Base-by-base conservation (phyloP, 495 filamentous ascomycete genomes). In the Achaetomiella virescens region DNA sequence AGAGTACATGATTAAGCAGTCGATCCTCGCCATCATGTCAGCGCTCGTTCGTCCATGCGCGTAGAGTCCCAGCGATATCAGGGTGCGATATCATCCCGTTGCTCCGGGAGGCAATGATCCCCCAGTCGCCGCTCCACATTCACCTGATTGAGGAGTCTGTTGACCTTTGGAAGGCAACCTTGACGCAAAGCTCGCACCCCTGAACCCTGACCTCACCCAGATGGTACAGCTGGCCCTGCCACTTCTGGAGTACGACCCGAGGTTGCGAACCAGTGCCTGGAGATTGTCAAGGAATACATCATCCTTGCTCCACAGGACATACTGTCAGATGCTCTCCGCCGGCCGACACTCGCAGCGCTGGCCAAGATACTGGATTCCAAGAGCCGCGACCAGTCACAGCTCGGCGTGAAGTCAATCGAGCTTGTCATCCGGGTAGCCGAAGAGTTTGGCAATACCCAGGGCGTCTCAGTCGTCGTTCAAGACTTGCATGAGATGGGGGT, bases 101-200 rank as follows among this genome's bases (percentile, higher is more conserved):
- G 25, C 87, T 97, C 36, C 70, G 78, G 42, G 85, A 83, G 54
- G 90, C 90, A 6, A 81, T 91, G 45, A 82, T 91, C 55, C 83
- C 86, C 4, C 82, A 80, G n/a, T 91, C 89, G 6, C 83, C 91
- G 29, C 82, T 85, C 27, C 82, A 88, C 58, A 67, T 95, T 7
- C 93, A 95, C 63, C 84, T 97, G 8, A 78, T 95, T 11, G 93
- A 97, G 55, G 93, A 98, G 62, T 88, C 90, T 0, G 75, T 98
- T 12, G 90, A 96, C 29, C 80, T 98, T 21, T 96, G 90, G 90
- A 75, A 80, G 17, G 77, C 85, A 1, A 80, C 96, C n/a, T 66
- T 96, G 22, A 71, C 74, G 46, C 85, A 93, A 59, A 89, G 85
- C 18, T 78, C 80, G 5, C 68, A 5, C 85, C 88, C 0, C 75